Evolutionary conservation across 768 basidiomycete species (phyloP), one percentile per base, ranked within the genome.

Genomic region (Leccinum sublutescens): DNA sequence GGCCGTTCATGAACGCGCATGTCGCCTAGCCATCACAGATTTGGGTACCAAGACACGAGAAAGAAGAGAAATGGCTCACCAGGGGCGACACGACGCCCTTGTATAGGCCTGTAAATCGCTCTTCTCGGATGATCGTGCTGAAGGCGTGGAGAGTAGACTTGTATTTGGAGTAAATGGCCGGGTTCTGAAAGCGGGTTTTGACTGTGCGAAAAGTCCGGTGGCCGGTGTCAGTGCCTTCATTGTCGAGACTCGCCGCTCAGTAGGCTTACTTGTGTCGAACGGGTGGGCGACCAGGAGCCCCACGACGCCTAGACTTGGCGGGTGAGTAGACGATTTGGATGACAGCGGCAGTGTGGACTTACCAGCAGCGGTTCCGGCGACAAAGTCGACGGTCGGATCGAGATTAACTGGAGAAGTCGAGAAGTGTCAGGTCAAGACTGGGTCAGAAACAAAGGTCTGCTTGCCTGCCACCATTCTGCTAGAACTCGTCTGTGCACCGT

Each of bases 41-140:
- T 27, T 2, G n/a, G 9, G 17, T 52, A 45, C 57, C 31, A 25
- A 48, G 17, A 40, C 54, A 49, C 33, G 48, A 23, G 19, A n/a
- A 21, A 4, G 8, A 19, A 9, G 1, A 11, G 10, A 40, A 40
- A 4, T 10, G 1, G 78, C 82, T 56, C 59, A 92, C 91, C 77
- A 96, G 76, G 0, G 93, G 94, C 12, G 93, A 92, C 0, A 82
- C 77, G 27, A 93, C 82, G 5, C 91, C 91, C 70, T 89, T 89
- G 71, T 82, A 93, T 47, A 93, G 73, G 1, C 90, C 87, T 34
- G 76, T 61, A 50, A 91, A 77, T 29, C 80, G 79, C 68, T 93
- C 91, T 69, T 92, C 89, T 10, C 80, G 79, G 2, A 88, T 66
- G 57, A 93, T 92, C 1, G 85, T 88, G 34, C 72, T 60, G 54